phyloP scores from a whole-genome alignment of 2,329 filamentous ascomycete genomes.

The Aspergillus tubingensis region DNA sequence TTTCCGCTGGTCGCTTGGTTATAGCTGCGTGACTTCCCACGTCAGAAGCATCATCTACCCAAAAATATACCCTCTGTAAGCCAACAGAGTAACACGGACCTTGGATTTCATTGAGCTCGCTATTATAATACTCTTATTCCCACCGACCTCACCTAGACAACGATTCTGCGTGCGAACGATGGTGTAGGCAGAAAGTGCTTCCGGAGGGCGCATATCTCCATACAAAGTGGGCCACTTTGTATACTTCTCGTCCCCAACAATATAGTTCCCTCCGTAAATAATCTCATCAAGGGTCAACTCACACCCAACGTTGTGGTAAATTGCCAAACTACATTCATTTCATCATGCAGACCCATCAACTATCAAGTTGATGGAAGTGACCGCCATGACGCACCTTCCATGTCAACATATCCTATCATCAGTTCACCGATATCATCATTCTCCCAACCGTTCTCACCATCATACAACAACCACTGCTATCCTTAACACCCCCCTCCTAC shows the following conservation, averaged over 20 bases:
- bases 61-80: too few relatives aligned
- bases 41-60: too few relatives aligned
- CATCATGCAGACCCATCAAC: background rate
- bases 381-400: background rate
- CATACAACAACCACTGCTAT: background rate
- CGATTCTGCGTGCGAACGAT: slow-evolving; percentile 15
- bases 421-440: background rate
- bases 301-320: too few relatives aligned
- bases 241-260: background rate
- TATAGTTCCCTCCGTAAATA: background rate
- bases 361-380: background rate
- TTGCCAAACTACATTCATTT: too few relatives aligned
- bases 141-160: slow-evolving; percentile 4
- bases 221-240: slow-evolving; percentile 23
- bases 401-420: background rate
- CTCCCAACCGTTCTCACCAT: background rate
- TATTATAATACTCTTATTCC: too few relatives aligned
- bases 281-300: too few relatives aligned
- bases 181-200: slow-evolving; percentile 16
- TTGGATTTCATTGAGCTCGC: too few relatives aligned
- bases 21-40: too few relatives aligned
- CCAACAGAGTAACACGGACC: background rate
- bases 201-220: slow-evolving; percentile 17
- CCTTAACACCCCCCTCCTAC: background rate
- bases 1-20: too few relatives aligned